Conservation (phyloP, 2,329 filamentous ascomycete species). For the Nannizziopsis arthrosporioides region DNA sequence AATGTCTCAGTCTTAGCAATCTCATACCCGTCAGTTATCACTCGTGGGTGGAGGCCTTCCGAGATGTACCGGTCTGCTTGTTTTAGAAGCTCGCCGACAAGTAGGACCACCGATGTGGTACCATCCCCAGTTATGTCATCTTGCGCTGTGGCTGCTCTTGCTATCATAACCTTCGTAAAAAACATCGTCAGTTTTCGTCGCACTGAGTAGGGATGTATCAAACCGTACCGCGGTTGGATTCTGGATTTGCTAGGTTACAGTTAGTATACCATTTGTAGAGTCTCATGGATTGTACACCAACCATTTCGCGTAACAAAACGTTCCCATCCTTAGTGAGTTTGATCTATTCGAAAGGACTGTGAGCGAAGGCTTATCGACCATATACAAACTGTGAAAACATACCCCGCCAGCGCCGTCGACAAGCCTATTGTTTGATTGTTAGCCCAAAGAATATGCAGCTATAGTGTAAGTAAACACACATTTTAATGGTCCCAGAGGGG, state of each 20-base stretch:
- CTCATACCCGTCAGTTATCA: constrained; percentile 96
- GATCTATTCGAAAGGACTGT: constrained; percentile 47
- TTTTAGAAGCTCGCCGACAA: constrained; percentile 94
- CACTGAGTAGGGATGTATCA: constrained; percentile 7
- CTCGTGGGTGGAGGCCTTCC: constrained; percentile 90
- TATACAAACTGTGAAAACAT: constrained; percentile 21
- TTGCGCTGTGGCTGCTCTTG: constrained; percentile 81
- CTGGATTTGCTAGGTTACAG: constrained; percentile 62
- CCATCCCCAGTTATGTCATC: constrained; percentile 98
- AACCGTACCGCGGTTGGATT: constrained; percentile 77
- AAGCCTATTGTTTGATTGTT: constrained; percentile 35
- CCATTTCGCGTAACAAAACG: constrained; percentile 60
- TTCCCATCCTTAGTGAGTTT: constrained; percentile 99
- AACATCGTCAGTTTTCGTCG: constrained; percentile 8
- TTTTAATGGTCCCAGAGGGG: constrained; percentile 89
- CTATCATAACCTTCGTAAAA: constrained; percentile 49
- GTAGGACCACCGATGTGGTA: constrained; percentile 87
- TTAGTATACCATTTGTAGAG: constrained; percentile 22
- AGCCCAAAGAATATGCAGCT: constrained; percentile 31
- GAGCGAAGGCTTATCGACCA: constrained; percentile 9
- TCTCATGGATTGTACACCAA: constrained; percentile 23
- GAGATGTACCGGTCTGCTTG: constrained; percentile 93
- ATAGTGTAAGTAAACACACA: constrained; percentile 45
- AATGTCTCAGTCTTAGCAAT: constrained; percentile 87
- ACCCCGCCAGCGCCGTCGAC: constrained; percentile 52